Evolutionary conservation across 805 yeast species (phyloP), one percentile per base, ranked within the genome.

Genomic region (Wickerhamomyces silvicola): DNA sequence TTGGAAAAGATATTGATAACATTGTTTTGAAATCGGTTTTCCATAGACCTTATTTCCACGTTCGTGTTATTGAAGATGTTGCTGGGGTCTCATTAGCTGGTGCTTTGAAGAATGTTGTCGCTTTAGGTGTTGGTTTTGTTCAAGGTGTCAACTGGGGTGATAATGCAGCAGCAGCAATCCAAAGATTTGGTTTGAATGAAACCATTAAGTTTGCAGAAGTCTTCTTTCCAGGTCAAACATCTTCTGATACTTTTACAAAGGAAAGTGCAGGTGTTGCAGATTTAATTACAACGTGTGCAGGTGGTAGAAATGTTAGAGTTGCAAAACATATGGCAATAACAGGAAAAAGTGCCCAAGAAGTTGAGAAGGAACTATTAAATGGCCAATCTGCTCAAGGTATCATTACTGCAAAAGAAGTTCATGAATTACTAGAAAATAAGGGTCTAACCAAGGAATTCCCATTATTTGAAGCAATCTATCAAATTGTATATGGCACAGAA

Each of bases 141-240:
- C 95, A 86, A 62, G 98, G 98, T 49, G 72, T 84, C 42, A 95
- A 94, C 42, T 92, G 98, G 98, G 98, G 98, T 60, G 95, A 87
- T 62, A 92, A 92, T 59, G 97, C 98, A 43, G 87, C 90, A 62
- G 81, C 97, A 35, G 98, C 97, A 27, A 79, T 92, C 50, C 94
- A 90, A 88, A 76, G 98, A 66, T 81, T 90, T 46, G 98, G 98
- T 29, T 65, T 92, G 44, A 72, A 81, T 52, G 98, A 92, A 66
- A 85, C 83, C 54, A 82, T 88, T 58, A 73, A 74, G 56, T 92
- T 92, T 60, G 92, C 95, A 25, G 69, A 75, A 51, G 70, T 68
- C 48, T 88, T 84, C 64, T 92, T 76, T 78, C 88, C 80, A 24
- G 54, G 54, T 33, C 47, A 49, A 41, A 47, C 54, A 15, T 35